Evolutionary conservation across 1,139 yeast genomes (phyloP), one percentile per base, ranked within the genome.

Genomic region (Nakaseomyces bracarensis): DNA sequence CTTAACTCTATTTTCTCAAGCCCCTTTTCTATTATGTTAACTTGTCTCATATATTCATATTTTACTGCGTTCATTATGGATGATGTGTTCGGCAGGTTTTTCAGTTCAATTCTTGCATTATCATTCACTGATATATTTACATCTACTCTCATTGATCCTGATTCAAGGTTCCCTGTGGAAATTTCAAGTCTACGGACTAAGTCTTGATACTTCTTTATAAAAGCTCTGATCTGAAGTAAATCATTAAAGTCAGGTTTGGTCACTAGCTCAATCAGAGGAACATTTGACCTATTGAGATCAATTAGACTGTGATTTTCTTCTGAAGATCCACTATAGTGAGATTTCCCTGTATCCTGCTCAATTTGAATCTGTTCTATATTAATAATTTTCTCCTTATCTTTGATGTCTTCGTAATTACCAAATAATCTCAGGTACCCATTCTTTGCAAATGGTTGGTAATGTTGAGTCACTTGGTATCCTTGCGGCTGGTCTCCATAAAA

Each of bases 401-500:
- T 60, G 1, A 77, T 68, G 7, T 75, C 79, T 56, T 86, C 95
- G 42, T 71, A 64, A 31, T 72, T 64, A 19, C 65, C 62, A 10
- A 53, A 61, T 37, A 91, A 60, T 25, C 59, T 60, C 36, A 91
- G 41, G 16, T 47, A 50, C 0, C 98, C 98, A 39, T 74, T 68
- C 29, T 61, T 68, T 1, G 96, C 95, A 39, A 84, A 68, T 1
- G 99, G 97, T 38, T 72, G 71, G 58, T 75, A 86, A 55, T 78
- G 84, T 64, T 91, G 99, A 0, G 99, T 91, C 43, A 91, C 81
- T 59, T 91, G 99, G 61, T 87, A 91, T 0, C 99, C 99, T 42
- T 84, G 66, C 0, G 98, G 98, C 61, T 91, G 97, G 61, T 91
- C 99, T 1, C 93, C 93, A 59, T 91, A 91, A 61, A 91, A 89